Conservation (phyloP, 345 rosid genomes). For the Citrus inodora region DNA sequence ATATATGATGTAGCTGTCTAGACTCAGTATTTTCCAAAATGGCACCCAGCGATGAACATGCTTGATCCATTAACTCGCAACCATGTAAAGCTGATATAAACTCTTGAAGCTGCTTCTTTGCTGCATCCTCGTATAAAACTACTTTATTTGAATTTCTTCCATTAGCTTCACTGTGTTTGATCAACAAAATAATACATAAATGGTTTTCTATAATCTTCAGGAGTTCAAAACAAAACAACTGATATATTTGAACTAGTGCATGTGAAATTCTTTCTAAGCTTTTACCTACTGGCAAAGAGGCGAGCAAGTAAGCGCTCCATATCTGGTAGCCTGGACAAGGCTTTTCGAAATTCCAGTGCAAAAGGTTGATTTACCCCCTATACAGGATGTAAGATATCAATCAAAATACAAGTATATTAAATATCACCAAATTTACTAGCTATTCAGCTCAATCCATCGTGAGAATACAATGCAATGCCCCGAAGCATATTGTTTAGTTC, state of each 20-base stretch:
- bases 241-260: constrained; percentile 4
- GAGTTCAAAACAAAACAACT: background rate
- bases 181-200: constrained; percentile 3
- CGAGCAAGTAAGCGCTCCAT: constrained; percentile 91
- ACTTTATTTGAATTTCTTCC: constrained; percentile 93
- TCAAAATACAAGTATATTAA: constrained; percentile 2
- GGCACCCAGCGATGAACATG: constrained; percentile 68
- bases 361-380: constrained; percentile 70
- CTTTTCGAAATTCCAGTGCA: constrained; percentile 72
- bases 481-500: background rate
- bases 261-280: constrained; percentile 12
- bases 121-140: constrained; percentile 80
- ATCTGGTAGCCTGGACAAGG: constrained; percentile 79
- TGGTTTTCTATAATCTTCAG: background rate
- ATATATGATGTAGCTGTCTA: constrained; percentile 53
- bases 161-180: constrained; percentile 65
- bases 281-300: constrained; percentile 74
- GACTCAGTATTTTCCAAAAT: constrained; percentile 68
- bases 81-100: constrained; percentile 83
- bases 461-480: background rate
- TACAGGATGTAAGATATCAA: constrained; percentile 20
- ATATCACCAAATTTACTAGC: background rate
- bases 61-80: constrained; percentile 72
- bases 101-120: constrained; percentile 87
- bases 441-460: background rate